These are phyloP conservation scores for Paraphoma sp. DNA, from an alignment of 2,329 filamentous ascomycete genomes.

Conservation along the genomic window DNA sequence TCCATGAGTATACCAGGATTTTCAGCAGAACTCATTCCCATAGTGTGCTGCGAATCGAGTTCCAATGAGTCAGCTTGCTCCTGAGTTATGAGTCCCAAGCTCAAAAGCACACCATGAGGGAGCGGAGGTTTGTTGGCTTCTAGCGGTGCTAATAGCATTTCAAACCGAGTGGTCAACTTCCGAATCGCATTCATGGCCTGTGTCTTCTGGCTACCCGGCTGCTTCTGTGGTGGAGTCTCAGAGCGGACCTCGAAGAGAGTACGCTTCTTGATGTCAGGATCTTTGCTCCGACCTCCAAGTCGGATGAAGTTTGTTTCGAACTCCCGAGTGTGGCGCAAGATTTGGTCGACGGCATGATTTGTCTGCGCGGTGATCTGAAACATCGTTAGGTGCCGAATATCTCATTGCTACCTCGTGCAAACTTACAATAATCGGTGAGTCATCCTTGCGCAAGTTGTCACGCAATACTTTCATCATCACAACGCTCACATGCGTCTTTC, in stretches of 20 bases:
- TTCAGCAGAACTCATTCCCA: constrained; percentile 40
- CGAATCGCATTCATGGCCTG: constrained; percentile 53
- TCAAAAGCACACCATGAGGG: constrained; percentile 54
- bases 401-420: neutral
- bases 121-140: constrained; percentile 26
- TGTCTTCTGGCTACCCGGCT: constrained; percentile 47
- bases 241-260: constrained; percentile 69
- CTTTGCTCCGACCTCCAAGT: constrained; percentile 73
- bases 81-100: constrained; percentile 65
- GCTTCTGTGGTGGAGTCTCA: constrained; percentile 23
- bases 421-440: constrained; percentile 70
- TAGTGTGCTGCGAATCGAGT: constrained; percentile 54
- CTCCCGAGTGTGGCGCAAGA: constrained; percentile 68
- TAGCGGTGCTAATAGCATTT: constrained; percentile 34
- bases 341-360: constrained; percentile 87
- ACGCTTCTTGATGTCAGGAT: constrained; percentile 67
- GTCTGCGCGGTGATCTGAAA: constrained; percentile 75
- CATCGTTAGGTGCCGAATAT: neutral
- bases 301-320: constrained; percentile 70
- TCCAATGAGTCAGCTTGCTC: constrained; percentile 69
- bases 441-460: constrained; percentile 59
- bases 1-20: constrained; percentile 51
- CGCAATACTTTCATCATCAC: constrained; percentile 71
- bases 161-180: constrained; percentile 30
- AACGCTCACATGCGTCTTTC: constrained; percentile 84